Conservation (phyloP, 1,284 basidiomycete species). For the Pseudozyma sp. region DNA sequence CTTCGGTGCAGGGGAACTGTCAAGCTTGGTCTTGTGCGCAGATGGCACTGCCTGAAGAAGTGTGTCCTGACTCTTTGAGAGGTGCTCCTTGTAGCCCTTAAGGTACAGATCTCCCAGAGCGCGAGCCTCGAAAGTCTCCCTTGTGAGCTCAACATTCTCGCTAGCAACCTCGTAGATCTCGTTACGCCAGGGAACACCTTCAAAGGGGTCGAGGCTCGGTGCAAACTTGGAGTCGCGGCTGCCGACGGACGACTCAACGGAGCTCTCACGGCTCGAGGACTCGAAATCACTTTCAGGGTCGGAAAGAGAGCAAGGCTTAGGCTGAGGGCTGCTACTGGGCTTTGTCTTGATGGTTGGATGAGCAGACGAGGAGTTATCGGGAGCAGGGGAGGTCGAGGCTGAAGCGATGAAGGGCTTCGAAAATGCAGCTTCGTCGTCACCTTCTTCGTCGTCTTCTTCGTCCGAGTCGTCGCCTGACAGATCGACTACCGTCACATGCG, state of each 20-base stretch:
- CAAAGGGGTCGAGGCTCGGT: constrained; percentile 1
- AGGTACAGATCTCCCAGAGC: constrained; percentile 13
- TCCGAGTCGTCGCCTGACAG: constrained; percentile 18
- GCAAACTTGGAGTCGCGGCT: constrained; percentile 5
- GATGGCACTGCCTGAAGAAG: no score
- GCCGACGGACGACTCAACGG: neutral
- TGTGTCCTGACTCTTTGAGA: no score
- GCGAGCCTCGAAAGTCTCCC: constrained; percentile 9
- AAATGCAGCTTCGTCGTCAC: neutral
- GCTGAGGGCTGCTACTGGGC: no score
- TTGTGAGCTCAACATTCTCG: constrained; percentile 5
- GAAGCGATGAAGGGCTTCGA: neutral
- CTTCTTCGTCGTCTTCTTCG: neutral
- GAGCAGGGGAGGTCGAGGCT: no score
- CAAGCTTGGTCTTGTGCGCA: no score
- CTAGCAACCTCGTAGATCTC: constrained; percentile 4
- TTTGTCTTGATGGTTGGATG: no score
- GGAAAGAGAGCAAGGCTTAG: no score
- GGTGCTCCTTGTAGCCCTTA: neutral
- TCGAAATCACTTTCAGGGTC: no score
- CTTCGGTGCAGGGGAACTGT: no score
- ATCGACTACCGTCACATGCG: constrained; percentile 8
- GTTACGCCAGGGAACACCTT: constrained; percentile 9
- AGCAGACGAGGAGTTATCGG: no score
- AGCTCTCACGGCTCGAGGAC: no score